Base-by-base conservation (phyloP, 495 filamentous ascomycete species). In the Hypoxylon intermedium region DNA sequence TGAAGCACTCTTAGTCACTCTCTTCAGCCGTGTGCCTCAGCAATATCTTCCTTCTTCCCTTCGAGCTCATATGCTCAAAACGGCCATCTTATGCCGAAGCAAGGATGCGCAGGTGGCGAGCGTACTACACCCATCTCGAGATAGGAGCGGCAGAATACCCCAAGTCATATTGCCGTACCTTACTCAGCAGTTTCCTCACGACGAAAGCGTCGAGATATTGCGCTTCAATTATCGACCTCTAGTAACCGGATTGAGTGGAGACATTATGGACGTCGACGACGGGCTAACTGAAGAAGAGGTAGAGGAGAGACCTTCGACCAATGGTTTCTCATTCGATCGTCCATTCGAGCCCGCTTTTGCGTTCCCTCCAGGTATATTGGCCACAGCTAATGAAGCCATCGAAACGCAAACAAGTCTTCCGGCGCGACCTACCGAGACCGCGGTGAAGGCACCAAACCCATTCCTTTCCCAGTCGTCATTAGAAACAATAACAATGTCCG, bases 161-260 rank as follows among this genome's bases (percentile, higher is more conserved):
- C 76, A 85, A 11, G 91, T 88, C 64, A 87, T 96, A 42, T 72
- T 97, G 21, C 92, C 92, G 5, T 87, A 93, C 59, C 74, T 96
- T 20, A 82, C 82, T 19, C 76, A 83, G 49, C 76, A 76, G 37
- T 88, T 84, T 65, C 76, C 85, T 0, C 73, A 77, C 24, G 79
- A 85, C 38, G 73, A 83, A 52, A 82, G 80, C 13, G 87, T 93
- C 0, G 91, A 96, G 71, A 79, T 84, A 13, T 60, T 97, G 48
- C 67, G 79, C 38, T 74, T 73, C 37, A 79, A 79, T 51, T 74
- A 96, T 5, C 77, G 86, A 24, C 88, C 89, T 0, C 79, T 85
- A 7, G 56, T 51, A 24, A 69, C 68, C n/a, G 66, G 63, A 5
- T 40, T 28, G 5, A 47, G 40, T 20, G 18, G 46, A 9, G 48